phyloP scores from a whole-genome alignment of 2,329 filamentous ascomycete species.

The Exserohilum turcica region DNA sequence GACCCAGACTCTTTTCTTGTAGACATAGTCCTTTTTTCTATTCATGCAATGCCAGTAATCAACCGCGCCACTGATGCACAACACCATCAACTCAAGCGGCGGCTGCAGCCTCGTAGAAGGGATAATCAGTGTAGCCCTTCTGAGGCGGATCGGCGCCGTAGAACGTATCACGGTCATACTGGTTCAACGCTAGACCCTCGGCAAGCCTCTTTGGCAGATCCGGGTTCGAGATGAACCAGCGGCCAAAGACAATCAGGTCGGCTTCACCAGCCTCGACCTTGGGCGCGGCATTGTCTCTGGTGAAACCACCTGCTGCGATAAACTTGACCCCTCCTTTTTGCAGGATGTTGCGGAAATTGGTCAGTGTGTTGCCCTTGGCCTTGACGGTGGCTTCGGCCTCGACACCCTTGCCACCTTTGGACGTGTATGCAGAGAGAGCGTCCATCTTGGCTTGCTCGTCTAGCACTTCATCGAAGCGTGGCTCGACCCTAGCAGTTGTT shows the following conservation, averaged over 20 bases:
- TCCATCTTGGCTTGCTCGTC: slow-evolving; percentile 47
- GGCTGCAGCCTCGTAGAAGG: slow-evolving; percentile 30
- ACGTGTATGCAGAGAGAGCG: slow-evolving; percentile 46
- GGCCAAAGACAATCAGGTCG: slow-evolving; percentile 52
- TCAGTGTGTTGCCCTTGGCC: slow-evolving; percentile 34
- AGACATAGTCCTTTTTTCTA: too few relatives aligned
- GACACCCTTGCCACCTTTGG: slow-evolving; percentile 30
- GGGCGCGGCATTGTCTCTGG: slow-evolving; percentile 57
- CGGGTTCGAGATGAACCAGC: slow-evolving; percentile 55
- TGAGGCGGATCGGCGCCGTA: slow-evolving; percentile 48
- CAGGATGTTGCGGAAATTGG: slow-evolving; percentile 55
- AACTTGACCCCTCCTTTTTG: slow-evolving; percentile 56
- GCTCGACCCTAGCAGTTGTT: slow-evolving; percentile 38
- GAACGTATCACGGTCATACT: slow-evolving; percentile 53
- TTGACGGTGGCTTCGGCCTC: slow-evolving; percentile 42
- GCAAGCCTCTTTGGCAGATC: slow-evolving; percentile 52
- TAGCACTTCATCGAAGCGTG: slow-evolving; percentile 46
- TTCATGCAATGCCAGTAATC: too few relatives aligned
- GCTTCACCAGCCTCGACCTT: slow-evolving; percentile 52
- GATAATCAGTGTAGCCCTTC: slow-evolving; percentile 51
- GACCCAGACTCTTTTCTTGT: too few relatives aligned
- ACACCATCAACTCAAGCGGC: too few relatives aligned
- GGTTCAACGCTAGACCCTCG: slow-evolving; percentile 47
- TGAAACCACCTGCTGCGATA: slow-evolving; percentile 62
- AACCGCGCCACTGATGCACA: too few relatives aligned